Percentiles rank a stretch among this genome's conserved stretches.
Conservation (phyloP, 345 rosid species). For the Iberis pinnata region DNA sequence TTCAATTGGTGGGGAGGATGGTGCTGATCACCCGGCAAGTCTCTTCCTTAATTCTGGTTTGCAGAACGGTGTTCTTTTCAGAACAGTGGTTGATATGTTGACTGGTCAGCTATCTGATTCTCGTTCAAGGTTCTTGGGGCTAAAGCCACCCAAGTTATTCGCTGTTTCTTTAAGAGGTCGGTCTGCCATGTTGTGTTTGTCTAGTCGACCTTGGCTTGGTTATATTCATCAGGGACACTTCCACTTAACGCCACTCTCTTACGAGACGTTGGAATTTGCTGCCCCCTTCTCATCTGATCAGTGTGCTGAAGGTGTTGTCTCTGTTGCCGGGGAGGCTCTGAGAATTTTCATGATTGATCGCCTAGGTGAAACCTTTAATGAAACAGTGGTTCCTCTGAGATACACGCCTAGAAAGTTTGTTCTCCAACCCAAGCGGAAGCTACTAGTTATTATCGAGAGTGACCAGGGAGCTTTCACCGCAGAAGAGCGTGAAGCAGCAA, state of each 20-base stretch:
- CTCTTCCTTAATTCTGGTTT: constrained; percentile 96
- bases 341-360: constrained; percentile 91
- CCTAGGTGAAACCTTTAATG: constrained; percentile 92
- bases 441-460: constrained; percentile 80
- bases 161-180: constrained; percentile 76
- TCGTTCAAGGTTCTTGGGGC: constrained; percentile 85
- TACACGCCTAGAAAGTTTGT: constrained; percentile 96
- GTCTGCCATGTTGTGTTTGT: constrained; percentile 90
- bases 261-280: constrained; percentile 89
- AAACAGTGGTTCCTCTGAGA: constrained; percentile 81
- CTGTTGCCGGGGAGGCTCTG: constrained; percentile 93
- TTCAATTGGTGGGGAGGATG: constrained; percentile 92
- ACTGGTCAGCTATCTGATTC: constrained; percentile 99
- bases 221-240: constrained; percentile 96
- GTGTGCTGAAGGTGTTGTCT: constrained; percentile 95
- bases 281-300: constrained; percentile 98
- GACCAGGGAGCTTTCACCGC: constrained; percentile 95
- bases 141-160: constrained; percentile 88
- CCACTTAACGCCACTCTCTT: constrained; percentile 87
- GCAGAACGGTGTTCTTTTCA: constrained; percentile 84
- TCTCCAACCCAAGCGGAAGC: constrained; percentile 67
- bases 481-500: constrained; percentile 94
- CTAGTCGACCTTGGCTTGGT: constrained; percentile 98
- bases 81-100: constrained; percentile 96
- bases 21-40: constrained; percentile 97